Base-by-base conservation (phyloP, 2,329 filamentous ascomycete species). In the Pseudogymnoascus sp. region DNA sequence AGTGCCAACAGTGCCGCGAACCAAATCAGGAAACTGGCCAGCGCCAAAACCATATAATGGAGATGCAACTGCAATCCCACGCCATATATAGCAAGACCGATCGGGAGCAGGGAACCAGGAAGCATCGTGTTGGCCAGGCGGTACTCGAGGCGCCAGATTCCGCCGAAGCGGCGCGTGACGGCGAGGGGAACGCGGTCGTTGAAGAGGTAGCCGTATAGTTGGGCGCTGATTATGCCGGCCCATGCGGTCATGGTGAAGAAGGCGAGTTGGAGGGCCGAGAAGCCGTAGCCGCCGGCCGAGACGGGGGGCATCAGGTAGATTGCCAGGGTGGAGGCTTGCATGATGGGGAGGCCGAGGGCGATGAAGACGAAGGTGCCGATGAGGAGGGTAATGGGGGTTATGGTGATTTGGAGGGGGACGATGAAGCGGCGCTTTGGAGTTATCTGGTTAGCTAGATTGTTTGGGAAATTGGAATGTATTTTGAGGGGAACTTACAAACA, bases 271-370 rank as follows among this genome's bases (percentile, higher is more conserved):
- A 74, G 68, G 0, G 76, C 70, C 0, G 73, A 73, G 66, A 79
- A 79, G 12, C 76, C 77, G 67, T 79, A 80, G 1, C 78, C 78
- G 23, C 75, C 76, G 3, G 66, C 68, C 5, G 68, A 67, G 14
- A 70, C 64, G 1, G 77, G 74, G 23, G 71, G 70, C 64, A 78
- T 76, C 4, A 79, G 72, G 70, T 73, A 78, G 34, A 69, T 67
- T 3, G 69, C 67, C 2, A 66, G 64, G 4, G 67, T 64, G 3
- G 67, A 57, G 47, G 66, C 69, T 63, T 69, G 66, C 14, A 71
- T 67, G 34, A 70, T 63, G 29, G 66, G 68, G 14, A 71, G 67
- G 4, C 70, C 71, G 60, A 69, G 69, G 34, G 37, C 66, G 54
- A 69, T 45, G 0, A 68, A 60, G 11, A 60, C 64, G 11, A 76